These are phyloP conservation scores for Vickermania ingenoplastis DNA, from an alignment of 208 protist genomes.

Conservation along the genomic window DNA sequence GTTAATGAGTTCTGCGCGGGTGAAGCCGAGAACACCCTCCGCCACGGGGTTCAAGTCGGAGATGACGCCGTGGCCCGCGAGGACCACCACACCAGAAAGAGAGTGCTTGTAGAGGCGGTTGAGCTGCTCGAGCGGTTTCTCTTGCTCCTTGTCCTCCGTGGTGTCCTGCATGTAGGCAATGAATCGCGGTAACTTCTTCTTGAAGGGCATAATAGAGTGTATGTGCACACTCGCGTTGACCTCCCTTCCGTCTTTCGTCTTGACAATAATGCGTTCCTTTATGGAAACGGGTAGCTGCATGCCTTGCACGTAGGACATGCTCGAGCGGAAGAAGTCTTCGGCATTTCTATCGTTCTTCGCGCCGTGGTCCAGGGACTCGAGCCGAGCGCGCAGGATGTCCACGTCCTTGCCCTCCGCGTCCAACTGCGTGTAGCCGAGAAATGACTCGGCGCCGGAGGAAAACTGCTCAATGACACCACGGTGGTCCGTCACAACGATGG, in stretches of 20 bases:
- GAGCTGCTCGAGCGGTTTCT: background rate
- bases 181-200: slow-evolving; percentile 3
- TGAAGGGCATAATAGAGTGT: slow-evolving; percentile 7
- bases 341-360: slow-evolving; percentile 6
- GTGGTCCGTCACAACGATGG: slow-evolving; percentile 8
- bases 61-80: slow-evolving; percentile 5
- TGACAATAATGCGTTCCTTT: slow-evolving; percentile 6
- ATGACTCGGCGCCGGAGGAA: slow-evolving; percentile 9
- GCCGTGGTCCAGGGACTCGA: slow-evolving; percentile 1
- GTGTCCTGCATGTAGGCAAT: slow-evolving; percentile 12
- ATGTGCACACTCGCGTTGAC: slow-evolving; percentile 7
- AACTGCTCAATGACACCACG: slow-evolving; percentile 7
- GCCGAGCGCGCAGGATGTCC: slow-evolving; percentile 3
- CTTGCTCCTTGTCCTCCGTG: background rate
- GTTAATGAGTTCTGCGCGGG: slow-evolving; percentile 6
- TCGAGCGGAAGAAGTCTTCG: slow-evolving; percentile 8
- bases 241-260: slow-evolving; percentile 2
- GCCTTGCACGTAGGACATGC: slow-evolving; percentile 1
- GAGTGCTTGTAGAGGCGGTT: slow-evolving; percentile 1
- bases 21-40: slow-evolving; percentile 7
- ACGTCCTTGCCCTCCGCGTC: slow-evolving; percentile 11
- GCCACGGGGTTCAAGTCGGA: slow-evolving; percentile 3
- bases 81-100: slow-evolving; percentile 5
- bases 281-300: slow-evolving; percentile 4
- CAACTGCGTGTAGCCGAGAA: slow-evolving; percentile 3